Evolutionary conservation across 2,329 filamentous ascomycete genomes (phyloP), one percentile per base, ranked within the genome.

Genomic region (Colletotrichum sp.): DNA sequence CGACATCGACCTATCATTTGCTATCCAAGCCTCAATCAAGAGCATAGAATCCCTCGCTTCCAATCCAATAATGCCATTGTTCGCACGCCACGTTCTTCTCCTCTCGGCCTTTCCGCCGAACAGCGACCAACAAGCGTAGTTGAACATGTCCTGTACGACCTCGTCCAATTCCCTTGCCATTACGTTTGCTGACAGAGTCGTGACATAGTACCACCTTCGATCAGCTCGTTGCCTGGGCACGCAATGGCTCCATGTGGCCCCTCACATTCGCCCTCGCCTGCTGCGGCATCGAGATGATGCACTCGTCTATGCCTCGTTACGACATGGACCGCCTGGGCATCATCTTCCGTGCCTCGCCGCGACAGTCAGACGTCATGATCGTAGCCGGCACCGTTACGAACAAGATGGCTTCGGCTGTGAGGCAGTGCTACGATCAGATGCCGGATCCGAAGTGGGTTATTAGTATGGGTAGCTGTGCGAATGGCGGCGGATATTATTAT

Each of bases 371-470:
- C 85, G 94, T 98, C 79, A 97, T 98, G 95, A 97, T 98, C 81
- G 95, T 98, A n/a, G 95, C 96, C 26, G 96, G 96, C 76, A 98
- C 96, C 32, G 91, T 98, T 77, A 98, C 95, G 80, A 98, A 98
- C 90, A 98, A 98, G 89, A 98, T 98, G 96, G 95, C 95, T 1
- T 95, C 96, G 3, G 96, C 96, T 36, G 88, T 98, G 82, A 90
- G 96, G 84, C 95, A 97, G 87, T 94, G 97, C 77, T 98, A 98
- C 87, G 96, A 98, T 85, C 96, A 98, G 89, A 98, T 98, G 95
- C 95, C 95, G 32, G 95, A 98, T 36, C 95, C 95, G 18, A 91
- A 94, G 82, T 98, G 95, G 95, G 95, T 96, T 80, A 85, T 92
- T 81, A 94, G 92, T 80, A 96, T 96, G 95, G 95, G 95, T 15